These are phyloP conservation scores for Fusarium heterosporum DNA, from an alignment of 2,329 filamentous ascomycete species.

Conservation along the genomic window DNA sequence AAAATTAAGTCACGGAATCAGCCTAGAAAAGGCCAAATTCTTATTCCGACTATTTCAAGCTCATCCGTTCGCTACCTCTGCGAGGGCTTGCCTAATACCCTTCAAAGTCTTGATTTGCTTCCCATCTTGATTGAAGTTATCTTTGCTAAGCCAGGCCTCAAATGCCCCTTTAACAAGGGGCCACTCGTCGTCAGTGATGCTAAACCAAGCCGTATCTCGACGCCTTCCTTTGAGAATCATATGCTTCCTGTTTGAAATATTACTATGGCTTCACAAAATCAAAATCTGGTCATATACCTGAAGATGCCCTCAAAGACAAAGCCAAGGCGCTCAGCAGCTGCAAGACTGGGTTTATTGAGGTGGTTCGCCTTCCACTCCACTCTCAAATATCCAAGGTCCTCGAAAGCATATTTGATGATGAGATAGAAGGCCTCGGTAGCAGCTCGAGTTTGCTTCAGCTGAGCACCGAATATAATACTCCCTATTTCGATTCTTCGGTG, in stretches of 20 bases:
- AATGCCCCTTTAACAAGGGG: conserved; percentile 58
- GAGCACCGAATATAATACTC: conserved; percentile 62
- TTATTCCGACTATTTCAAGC: not conserved
- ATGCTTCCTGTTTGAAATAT: conserved; percentile 58
- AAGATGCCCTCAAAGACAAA: conserved; percentile 71
- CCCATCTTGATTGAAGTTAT: conserved; percentile 67
- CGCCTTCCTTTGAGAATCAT: conserved; percentile 67
- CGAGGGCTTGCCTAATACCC: conserved; percentile 39
- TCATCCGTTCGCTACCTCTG: not conserved
- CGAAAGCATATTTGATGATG: conserved; percentile 64
- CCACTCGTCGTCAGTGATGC: conserved; percentile 71
- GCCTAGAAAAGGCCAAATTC: not conserved
- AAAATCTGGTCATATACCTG: conserved; percentile 47
- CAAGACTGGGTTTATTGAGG: conserved; percentile 64
- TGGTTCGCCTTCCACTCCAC: conserved; percentile 74
- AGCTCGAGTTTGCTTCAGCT: conserved; percentile 64
- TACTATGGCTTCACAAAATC: not conserved
- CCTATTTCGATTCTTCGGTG: conserved; percentile 69
- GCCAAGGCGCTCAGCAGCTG: conserved; percentile 67
- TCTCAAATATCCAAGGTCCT: conserved; percentile 64
- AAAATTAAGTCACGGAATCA: too few relatives aligned
- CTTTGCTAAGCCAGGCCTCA: conserved; percentile 64
- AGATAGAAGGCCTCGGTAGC: conserved; percentile 70
- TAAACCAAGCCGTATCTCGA: conserved; percentile 71
- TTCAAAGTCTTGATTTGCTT: conserved; percentile 61